Base-by-base conservation (phyloP, 78 protist genomes). In the Cyanophora paradoxa region DNA sequence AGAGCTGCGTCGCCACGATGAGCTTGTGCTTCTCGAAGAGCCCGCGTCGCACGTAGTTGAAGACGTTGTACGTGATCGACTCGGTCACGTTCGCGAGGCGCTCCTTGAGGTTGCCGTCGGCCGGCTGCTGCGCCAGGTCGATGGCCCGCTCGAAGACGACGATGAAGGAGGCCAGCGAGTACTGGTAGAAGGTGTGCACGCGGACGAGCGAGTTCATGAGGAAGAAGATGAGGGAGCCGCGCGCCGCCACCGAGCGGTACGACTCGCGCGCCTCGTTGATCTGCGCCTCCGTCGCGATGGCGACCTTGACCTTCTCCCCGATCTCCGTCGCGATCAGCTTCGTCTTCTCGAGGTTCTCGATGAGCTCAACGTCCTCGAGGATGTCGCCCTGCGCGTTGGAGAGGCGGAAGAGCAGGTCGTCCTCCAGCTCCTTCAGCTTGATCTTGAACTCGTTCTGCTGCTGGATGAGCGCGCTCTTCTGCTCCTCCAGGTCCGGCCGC, bases 171-270 rank as follows among this genome's bases (percentile, higher is more conserved):
- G 65, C 3, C 64, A 90, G 84, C 56, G 91, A 86, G 67, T 78
- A 86, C 59, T 85, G 87, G 74, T 86, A 83, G 88, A 86, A 83
- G 54, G 79, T 37, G 69, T 86, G 77, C 44, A 90, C 48, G 67
- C 66, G 54, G 74, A 40, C 37, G 36, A 76, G 44, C 44, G 42
- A 46, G n/a, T 66, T 39, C 36, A 80, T 54, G 36, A 54, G 22
- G 76, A 86, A 86, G 83, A 81, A 86, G 59, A 86, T 65, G 30
- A 67, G 78, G 46, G 90, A 40, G n/a, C 75, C 66, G 31, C 76
- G 65, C 46, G 31, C 13, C n/a, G 90, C 90, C 20, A 86, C 82
- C 19, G 66, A 67, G 22, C 69, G 79, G 83, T 81, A 86, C 57
- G n/a, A n/a, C 70, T 70, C 78, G 58, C 83, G 78, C 8, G 83